Percentiles rank a stretch among this genome's conserved stretches.
Conservation (phyloP, 805 yeast species). For the Lipomyces chichibuensis region DNA sequence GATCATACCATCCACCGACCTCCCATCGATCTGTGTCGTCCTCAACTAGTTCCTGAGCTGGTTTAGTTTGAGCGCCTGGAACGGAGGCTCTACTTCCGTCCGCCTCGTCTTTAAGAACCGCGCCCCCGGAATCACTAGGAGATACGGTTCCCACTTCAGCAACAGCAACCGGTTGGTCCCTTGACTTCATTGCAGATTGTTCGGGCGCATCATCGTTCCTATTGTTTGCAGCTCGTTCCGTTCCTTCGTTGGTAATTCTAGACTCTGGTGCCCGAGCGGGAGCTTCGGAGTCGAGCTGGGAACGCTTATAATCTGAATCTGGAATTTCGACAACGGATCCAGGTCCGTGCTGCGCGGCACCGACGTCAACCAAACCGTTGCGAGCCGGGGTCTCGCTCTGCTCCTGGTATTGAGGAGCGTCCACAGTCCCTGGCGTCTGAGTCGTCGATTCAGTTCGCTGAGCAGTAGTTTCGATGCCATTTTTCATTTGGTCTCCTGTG, state of each 20-base stretch:
- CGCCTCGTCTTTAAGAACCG: background rate
- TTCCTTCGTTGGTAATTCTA: background rate
- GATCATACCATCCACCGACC: conserved; percentile 36
- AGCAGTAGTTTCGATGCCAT: background rate
- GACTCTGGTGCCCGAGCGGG: background rate
- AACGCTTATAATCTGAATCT: too few species aligned
- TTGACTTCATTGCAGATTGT: background rate
- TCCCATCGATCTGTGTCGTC: conserved; percentile 15
- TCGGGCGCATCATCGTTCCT: background rate
- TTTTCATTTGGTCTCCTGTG: background rate
- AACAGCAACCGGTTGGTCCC: background rate
- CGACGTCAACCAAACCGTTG: too few species aligned
- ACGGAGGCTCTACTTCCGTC: background rate
- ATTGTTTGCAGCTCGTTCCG: background rate
- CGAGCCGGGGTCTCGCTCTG: background rate
- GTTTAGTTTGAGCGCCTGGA: background rate
- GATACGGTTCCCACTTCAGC: conserved; percentile 9
- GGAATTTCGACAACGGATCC: too few species aligned
- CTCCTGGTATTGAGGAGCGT: background rate
- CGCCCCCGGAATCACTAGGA: conserved; percentile 2
- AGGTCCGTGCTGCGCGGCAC: too few species aligned
- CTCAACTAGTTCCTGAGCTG: conserved; percentile 9
- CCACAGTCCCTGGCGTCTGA: background rate
- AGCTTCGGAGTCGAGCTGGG: background rate
- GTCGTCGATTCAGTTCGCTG: background rate